Base-by-base conservation (phyloP, 2,329 filamentous ascomycete genomes). In the Monosporascus cannonballus region DNA sequence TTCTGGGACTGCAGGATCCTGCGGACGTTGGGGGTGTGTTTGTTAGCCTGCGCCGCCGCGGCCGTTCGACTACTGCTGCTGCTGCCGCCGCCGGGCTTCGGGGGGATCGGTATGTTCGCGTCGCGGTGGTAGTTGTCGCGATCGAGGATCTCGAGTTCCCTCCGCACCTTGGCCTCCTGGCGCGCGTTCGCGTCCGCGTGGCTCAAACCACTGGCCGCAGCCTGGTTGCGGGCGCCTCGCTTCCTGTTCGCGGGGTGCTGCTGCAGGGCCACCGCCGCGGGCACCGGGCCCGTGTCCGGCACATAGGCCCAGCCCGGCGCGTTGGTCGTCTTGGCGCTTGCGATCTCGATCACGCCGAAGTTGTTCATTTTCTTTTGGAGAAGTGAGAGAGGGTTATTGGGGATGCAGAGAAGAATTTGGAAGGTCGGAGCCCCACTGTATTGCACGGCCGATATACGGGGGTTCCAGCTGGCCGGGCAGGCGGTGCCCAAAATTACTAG, bases 261-360 rank as follows among this genome's bases (percentile, higher is more conserved):
- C 54, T 18, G 39, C 4, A 20, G 39, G 11, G 18, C 15, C 42
- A 77, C 76, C 50, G 76, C 67, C 49, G 74, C 68, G 59, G 79
- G 78, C 9, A 82, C 77, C 14, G 80, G 77, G 51, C 69, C 79
- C 67, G 81, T 85, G 66, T 96, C 90, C 30, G 91, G 85, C 1
- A 96, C 89, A 68, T 96, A 96, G 14, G 90, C 90, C 87, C 91
- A 97, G 64, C 93, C 93, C 1, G 93, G 91, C 1, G 90, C 88
- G 45, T 80, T 76, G 45, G 83, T 81, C 17, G 84, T 84, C 56
- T 83, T 84, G 27, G 84, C 76, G 64, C 83, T 84, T 37, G 90
- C 88, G 53, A 96, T 76, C 61, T 96, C 87, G 71, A 95, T 85
- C 63, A 97, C 90, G 63, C 89, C 87, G 60, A 87, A 86, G 63